Conservation (phyloP, 495 filamentous ascomycete species). For the Alectoria sarmentosa region DNA sequence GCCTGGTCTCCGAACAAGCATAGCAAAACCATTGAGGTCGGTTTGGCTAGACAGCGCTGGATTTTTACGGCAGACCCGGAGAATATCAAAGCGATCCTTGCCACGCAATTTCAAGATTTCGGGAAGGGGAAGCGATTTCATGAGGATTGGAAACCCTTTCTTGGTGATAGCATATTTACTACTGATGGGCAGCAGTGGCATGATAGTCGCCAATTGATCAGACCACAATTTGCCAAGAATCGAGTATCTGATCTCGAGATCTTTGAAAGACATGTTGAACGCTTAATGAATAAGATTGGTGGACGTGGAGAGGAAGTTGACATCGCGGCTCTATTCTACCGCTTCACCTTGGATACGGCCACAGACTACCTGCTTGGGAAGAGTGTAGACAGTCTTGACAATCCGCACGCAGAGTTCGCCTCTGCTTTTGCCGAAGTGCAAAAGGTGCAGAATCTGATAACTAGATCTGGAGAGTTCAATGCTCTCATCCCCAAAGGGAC, state of each 20-base stretch:
- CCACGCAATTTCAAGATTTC: conserved; percentile 61
- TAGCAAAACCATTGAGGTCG: conserved; percentile 52
- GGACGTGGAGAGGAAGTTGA: conserved; percentile 40
- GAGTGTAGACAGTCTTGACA: conserved; percentile 62
- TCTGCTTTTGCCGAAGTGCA: conserved; percentile 70
- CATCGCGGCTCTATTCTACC: conserved; percentile 35
- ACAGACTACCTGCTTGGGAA: conserved; percentile 84
- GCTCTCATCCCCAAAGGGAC: conserved; percentile 46
- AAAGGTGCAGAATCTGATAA: conserved; percentile 53
- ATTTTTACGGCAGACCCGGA: conserved; percentile 60
- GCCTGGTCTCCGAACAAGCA: conserved; percentile 26
- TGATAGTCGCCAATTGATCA: conserved; percentile 62
- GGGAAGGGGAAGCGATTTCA: conserved; percentile 69
- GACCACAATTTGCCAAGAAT: conserved; percentile 78
- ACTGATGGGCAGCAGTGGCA: conserved; percentile 74
- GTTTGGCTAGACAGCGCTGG: conserved; percentile 42
- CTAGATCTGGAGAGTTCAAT: conserved; percentile 51
- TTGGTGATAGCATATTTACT: conserved; percentile 74
- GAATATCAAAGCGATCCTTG: conserved; percentile 71
- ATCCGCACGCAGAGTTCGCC: conserved; percentile 51
- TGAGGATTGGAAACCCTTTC: conserved; percentile 60
- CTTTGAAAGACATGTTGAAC: conserved; percentile 69
- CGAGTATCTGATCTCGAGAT: conserved; percentile 72
- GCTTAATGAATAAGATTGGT: conserved; percentile 56
- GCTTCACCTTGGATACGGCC: conserved; percentile 70